Percentiles rank a stretch among this genome's conserved stretches.
phyloP scores from a whole-genome alignment of 116 monocot species.

The Thalassia testudinum region DNA sequence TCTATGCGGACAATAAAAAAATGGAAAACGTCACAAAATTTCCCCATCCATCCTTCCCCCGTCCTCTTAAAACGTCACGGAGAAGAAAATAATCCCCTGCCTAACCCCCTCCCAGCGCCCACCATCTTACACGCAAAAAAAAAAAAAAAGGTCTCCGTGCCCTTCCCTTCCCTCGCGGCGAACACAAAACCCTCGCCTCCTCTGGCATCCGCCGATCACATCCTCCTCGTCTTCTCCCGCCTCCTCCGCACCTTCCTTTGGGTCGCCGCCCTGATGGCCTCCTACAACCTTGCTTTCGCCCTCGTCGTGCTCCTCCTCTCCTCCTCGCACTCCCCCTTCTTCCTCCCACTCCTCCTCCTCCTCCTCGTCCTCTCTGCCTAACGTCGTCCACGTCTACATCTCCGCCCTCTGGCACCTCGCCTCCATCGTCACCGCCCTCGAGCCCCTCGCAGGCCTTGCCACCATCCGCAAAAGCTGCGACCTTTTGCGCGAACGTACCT shows the following conservation, averaged over 20 bases:
- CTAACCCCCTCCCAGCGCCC: too few species aligned
- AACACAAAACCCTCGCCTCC: constrained; percentile 15
- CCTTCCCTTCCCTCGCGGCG: constrained; percentile 13
- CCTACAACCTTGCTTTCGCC: constrained; percentile 13
- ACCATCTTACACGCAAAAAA: too few species aligned
- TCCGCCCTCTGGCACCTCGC: constrained; percentile 22
- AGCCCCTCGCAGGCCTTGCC: constrained; percentile 15
- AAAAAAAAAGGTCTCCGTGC: too few species aligned
- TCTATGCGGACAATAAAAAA: too few species aligned
- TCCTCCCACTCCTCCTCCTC: constrained; percentile 7
- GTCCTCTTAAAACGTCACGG: too few species aligned
- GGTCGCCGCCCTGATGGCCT: constrained; percentile 14
- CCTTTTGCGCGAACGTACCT: constrained; percentile 3
- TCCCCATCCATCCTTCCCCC: too few species aligned
- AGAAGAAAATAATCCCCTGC: too few species aligned
- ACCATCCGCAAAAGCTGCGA: constrained; percentile 22
- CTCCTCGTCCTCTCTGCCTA: neutral
- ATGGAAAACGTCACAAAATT: too few species aligned
- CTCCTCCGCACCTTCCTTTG: constrained; percentile 16
- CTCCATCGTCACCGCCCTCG: constrained; percentile 17
- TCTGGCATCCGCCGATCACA: constrained; percentile 14
- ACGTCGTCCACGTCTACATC: constrained; percentile 18
- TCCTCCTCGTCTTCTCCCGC: constrained; percentile 17
- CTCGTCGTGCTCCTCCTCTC: constrained; percentile 9
- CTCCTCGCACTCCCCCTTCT: constrained; percentile 4